phyloP scores from a whole-genome alignment of 2,329 filamentous ascomycete species.

The Cadophora malorum region DNA sequence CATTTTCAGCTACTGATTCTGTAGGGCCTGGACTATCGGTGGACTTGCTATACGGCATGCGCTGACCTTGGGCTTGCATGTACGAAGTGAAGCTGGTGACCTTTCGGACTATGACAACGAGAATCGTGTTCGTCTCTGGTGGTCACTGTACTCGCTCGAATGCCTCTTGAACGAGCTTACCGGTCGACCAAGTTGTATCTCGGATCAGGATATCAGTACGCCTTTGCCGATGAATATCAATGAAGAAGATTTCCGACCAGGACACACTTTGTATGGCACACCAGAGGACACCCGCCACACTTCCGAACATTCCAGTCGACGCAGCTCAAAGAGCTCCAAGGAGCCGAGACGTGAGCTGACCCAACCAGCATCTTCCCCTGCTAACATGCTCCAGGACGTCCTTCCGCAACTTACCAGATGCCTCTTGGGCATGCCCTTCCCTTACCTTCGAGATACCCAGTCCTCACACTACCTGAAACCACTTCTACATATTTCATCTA shows the following conservation, averaged over 20 bases:
- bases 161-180: conserved; percentile 37
- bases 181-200: conserved; percentile 41
- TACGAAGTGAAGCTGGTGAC: conserved; percentile 33
- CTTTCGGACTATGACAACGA: conserved; percentile 39
- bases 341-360: conserved; percentile 16
- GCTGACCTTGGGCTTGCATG: conserved; percentile 37
- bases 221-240: conserved; percentile 38
- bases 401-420: conserved; percentile 28
- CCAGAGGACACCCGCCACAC: background rate
- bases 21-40: conserved; percentile 40
- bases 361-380: too few relatives aligned
- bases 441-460: conserved; percentile 24
- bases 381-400: conserved; percentile 20
- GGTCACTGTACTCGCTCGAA: conserved; percentile 41
- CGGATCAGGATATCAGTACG: conserved; percentile 39
- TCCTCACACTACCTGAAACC: conserved; percentile 29
- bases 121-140: conserved; percentile 39
- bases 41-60: conserved; percentile 39
- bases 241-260: conserved; percentile 28
- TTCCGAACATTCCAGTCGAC: conserved; percentile 20
- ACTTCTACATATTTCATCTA: conserved; percentile 40
- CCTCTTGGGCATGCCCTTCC: conserved; percentile 18
- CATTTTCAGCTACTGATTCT: conserved; percentile 1
- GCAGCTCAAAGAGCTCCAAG: conserved; percentile 22
- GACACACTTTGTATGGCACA: conserved; percentile 21